These are phyloP conservation scores for Neurospora sp. DNA, from an alignment of 495 filamentous ascomycete species.

Conservation along the genomic window DNA sequence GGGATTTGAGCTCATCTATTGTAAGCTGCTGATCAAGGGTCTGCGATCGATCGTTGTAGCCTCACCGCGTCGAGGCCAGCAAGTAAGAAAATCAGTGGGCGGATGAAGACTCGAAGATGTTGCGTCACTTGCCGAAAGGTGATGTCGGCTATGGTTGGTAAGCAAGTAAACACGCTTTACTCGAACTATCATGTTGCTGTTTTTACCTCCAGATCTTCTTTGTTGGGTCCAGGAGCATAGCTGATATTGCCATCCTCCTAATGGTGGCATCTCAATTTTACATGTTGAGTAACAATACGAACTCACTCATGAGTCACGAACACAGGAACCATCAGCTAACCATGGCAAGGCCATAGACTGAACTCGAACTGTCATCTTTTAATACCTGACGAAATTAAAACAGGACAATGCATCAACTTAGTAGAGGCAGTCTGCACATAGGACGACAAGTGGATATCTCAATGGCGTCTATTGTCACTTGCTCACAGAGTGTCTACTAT, in stretches of 20 bases:
- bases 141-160: neutral
- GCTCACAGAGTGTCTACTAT: neutral
- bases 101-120: neutral
- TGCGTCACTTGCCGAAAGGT: neutral
- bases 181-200: neutral
- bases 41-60: neutral
- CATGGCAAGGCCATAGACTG: neutral
- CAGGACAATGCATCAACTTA: neutral
- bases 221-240: neutral
- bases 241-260: neutral
- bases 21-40: neutral
- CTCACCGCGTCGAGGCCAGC: neutral
- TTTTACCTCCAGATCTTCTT: neutral
- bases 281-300: neutral
- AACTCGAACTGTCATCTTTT: neutral
- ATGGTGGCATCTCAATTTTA: neutral
- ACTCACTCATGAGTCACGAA: neutral
- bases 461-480: neutral
- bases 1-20: neutral
- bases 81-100: neutral
- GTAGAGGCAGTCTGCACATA: neutral
- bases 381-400: neutral
- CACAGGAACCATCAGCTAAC: neutral
- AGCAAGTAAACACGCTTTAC: neutral
- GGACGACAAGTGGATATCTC: neutral